Percentiles rank a stretch among this genome's conserved stretches.
These are phyloP conservation scores for Bryoglossum gracile DNA, from an alignment of 495 filamentous ascomycete species.

Conservation along the genomic window DNA sequence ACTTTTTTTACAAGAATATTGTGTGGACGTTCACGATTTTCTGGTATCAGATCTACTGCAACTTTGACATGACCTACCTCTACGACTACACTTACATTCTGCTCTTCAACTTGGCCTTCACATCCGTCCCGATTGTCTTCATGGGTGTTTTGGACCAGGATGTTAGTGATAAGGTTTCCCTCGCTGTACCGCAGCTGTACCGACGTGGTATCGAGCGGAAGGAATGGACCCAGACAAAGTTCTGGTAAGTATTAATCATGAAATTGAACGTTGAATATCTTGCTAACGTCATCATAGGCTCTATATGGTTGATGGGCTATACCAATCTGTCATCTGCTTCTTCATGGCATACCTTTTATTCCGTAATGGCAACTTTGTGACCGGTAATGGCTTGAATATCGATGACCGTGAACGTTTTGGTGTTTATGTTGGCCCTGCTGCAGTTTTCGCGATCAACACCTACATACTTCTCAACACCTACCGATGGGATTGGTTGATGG, in stretches of 20 bases:
- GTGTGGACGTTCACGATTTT: slow-evolving; percentile 97
- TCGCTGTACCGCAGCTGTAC: slow-evolving; percentile 93
- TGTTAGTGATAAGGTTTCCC: slow-evolving; percentile 85
- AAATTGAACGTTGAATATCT: too few relatives aligned
- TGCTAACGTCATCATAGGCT: slow-evolving; percentile 49
- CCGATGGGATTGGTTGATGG: slow-evolving; percentile 93
- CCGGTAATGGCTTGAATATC: slow-evolving; percentile 60
- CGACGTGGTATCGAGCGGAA: slow-evolving; percentile 91
- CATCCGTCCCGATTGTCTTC: slow-evolving; percentile 88
- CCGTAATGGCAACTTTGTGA: slow-evolving; percentile 55
- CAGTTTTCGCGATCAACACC: slow-evolving; percentile 78
- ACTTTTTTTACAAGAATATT: slow-evolving; percentile 99
- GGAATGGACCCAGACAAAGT: slow-evolving; percentile 96
- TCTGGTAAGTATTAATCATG: slow-evolving; percentile 65
- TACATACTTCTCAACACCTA: slow-evolving; percentile 96
- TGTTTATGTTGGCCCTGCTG: slow-evolving; percentile 67
- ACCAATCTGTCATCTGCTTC: slow-evolving; percentile 88
- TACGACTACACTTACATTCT: slow-evolving; percentile 98
- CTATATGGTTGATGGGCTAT: slow-evolving; percentile 93
- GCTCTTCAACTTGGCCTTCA: slow-evolving; percentile 94
- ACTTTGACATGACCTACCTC: slow-evolving; percentile 92
- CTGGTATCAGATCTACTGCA: slow-evolving; percentile 95
- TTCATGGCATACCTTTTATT: slow-evolving; percentile 87
- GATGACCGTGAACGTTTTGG: slow-evolving; percentile 76
- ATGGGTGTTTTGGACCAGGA: slow-evolving; percentile 98